phyloP scores from a whole-genome alignment of 2,329 filamentous ascomycete genomes.

The Sporothrix variecibatus region DNA sequence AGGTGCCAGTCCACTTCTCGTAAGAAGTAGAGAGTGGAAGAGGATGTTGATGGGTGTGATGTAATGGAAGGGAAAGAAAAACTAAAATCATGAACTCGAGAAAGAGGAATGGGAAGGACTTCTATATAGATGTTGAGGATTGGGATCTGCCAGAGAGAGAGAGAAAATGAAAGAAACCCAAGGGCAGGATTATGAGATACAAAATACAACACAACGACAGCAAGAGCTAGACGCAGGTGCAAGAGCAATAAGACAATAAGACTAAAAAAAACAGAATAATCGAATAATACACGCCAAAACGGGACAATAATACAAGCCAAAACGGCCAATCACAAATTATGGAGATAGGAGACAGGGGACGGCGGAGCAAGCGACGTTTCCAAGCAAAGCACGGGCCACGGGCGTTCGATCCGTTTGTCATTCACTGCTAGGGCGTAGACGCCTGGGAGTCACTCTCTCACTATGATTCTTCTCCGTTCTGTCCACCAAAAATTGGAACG shows the following conservation, averaged over 20 bases:
- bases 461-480: neutral
- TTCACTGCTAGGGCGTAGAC: neutral
- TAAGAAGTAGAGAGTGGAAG: neutral
- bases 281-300: neutral
- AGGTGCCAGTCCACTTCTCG: neutral
- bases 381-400: neutral
- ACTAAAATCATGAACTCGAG: neutral
- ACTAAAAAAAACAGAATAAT: neutral
- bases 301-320: neutral
- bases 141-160: neutral
- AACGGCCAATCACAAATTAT: neutral
- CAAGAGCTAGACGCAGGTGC: neutral
- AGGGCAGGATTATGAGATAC: neutral
- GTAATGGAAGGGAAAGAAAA: neutral
- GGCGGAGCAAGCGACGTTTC: neutral
- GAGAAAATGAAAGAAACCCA: neutral
- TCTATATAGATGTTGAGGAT: slow-evolving; percentile 12
- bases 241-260: neutral
- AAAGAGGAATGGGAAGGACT: neutral
- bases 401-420: neutral
- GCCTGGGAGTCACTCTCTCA: neutral
- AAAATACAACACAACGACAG: neutral
- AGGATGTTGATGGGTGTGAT: neutral
- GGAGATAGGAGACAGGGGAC: slow-evolving; percentile 9
- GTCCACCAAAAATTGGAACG: neutral